Base-by-base conservation (phyloP, 2,329 filamentous ascomycete genomes). In the Metarhizium album region DNA sequence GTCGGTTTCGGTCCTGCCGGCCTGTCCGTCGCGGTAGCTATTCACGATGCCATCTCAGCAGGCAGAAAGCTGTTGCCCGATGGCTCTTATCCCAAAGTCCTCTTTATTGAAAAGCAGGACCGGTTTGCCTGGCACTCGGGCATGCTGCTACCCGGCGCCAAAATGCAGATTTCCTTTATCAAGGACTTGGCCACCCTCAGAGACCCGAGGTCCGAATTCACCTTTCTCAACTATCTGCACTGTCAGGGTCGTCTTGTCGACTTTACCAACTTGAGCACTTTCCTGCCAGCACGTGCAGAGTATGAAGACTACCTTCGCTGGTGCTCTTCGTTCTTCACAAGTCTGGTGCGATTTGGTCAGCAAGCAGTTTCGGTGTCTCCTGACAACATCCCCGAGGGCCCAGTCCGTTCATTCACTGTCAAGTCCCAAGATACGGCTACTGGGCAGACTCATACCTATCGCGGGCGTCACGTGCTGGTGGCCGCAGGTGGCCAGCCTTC, bases 151-250 rank as follows among this genome's bases (percentile, higher is more conserved):
- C 88, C 90, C 0, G 90, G 90, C 4, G 87, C 90, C 48, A 90
- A 86, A 70, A 97, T 97, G 91, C 91, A 97, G 66, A 97, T 97
- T 59, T 94, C 88, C 9, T 97, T 95, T 72, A 79, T 97, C 71
- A 97, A 97, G 72, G 91, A 97, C 64, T 80, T 97, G 67, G 91
- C 91, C 3, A 93, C 88, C 3, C 75, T 95, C 58, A 80, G 91
- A 52, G 84, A 97, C 64, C 91, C 91, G 7, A 81, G 86, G 56
- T 95, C 87, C 57, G 79, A 90, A 61, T 97, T 97, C 68, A 97
- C 91, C 14, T 97, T 96, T 70, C 74, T 95, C 63, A 96, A 96
- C 70, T 97, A 97, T 67, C 79, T 97, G 13, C 86, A 94, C 70
- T 70, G 79, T 59, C 85, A 94, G 59, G 77, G 78, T 51, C 79